Base-by-base conservation (phyloP, 31 red algal species). In the Asparagopsis taxiformis region DNA sequence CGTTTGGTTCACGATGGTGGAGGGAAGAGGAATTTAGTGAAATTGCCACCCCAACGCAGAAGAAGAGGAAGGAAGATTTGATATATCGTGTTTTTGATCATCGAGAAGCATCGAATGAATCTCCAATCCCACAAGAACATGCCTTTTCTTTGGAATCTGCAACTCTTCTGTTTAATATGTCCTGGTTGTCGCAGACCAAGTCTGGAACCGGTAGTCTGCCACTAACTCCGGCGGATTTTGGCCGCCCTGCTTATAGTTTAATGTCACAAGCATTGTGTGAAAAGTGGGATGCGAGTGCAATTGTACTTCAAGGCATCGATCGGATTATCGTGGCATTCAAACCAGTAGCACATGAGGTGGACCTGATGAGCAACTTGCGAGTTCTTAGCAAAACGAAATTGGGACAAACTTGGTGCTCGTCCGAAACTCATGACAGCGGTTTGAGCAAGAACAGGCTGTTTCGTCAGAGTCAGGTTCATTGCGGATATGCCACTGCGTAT, bases 291-390 rank as follows among this genome's bases (percentile, higher is more conserved):
- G n/a, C 30, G 20, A 9, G 32, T n/a, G 64, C 41, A 3, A 23
- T 68, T n/a, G 20, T 68, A 49, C 30, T 68, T 17, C 20, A 68
- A 68, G 30, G 64, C 30, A 48, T 50, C 5, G 64, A 68, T 46
- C 64, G 64, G 3, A 68, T 68, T 48, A 43, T 68, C n/a, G 41
- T 68, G 41, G 31, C 64, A 41, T 68, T 68, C 34, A 68, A 68
- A 28, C 64, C 64, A 21, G 34, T 43, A 16, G 19, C 37, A 6
- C 21, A n/a, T 9, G 64, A 43, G 4, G 30, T 13, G 17, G 19
- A 48, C 17, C 31, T 21, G 17, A 32, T 48, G 4, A 62, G 59
- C 30, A 32, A 30, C 34, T 30, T 62, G 59, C 23, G 28, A 5
- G 7, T 30, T 16, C 22, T 68, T 25, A 28, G 8, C 19, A 46